These are phyloP conservation scores for Exutisphaerella laricina DNA, from an alignment of 2,329 filamentous ascomycete species.

Conservation along the genomic window DNA sequence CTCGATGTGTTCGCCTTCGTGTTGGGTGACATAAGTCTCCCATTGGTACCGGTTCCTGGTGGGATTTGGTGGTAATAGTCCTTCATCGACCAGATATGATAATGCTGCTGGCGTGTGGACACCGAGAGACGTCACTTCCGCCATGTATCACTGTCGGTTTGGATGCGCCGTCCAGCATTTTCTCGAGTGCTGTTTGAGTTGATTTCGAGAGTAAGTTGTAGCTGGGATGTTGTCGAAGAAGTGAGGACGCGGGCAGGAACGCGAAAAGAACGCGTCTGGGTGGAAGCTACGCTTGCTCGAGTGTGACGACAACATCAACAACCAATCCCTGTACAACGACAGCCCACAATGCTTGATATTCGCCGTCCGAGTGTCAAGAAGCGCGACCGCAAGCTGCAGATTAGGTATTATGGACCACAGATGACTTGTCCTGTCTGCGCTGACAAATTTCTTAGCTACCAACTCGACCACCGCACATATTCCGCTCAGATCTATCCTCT, in stretches of 20 bases:
- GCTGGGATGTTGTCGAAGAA: constrained; percentile 1
- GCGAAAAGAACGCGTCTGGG: too few species aligned
- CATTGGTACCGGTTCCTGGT: constrained; percentile 65
- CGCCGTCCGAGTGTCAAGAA: constrained; percentile 29
- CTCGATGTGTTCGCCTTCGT: constrained; percentile 44
- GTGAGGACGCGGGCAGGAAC: constrained; percentile 16
- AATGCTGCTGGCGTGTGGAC: constrained; percentile 83
- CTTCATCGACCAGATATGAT: constrained; percentile 74
- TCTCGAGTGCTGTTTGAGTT: constrained; percentile 5
- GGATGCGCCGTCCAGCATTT: constrained; percentile 13
- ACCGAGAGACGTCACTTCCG: constrained; percentile 82
- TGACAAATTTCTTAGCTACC: constrained; percentile 45
- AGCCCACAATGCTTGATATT: constrained; percentile 4
- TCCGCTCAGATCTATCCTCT: constrained; percentile 54
- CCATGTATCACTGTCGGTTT: constrained; percentile 54
- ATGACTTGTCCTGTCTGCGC: constrained; percentile 7
- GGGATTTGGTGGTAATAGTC: constrained; percentile 65
- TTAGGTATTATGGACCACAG: constrained; percentile 25
- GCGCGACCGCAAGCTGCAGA: constrained; percentile 30
- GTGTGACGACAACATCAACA: too few species aligned
- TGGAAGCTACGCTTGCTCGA: too few species aligned
- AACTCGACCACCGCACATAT: constrained; percentile 54
- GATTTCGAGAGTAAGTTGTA: background rate
- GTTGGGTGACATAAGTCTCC: constrained; percentile 54
- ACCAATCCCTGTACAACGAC: background rate